Evolutionary conservation across 2,329 filamentous ascomycete species (phyloP).

Genomic region (Dryadomyces sulphureus): DNA sequence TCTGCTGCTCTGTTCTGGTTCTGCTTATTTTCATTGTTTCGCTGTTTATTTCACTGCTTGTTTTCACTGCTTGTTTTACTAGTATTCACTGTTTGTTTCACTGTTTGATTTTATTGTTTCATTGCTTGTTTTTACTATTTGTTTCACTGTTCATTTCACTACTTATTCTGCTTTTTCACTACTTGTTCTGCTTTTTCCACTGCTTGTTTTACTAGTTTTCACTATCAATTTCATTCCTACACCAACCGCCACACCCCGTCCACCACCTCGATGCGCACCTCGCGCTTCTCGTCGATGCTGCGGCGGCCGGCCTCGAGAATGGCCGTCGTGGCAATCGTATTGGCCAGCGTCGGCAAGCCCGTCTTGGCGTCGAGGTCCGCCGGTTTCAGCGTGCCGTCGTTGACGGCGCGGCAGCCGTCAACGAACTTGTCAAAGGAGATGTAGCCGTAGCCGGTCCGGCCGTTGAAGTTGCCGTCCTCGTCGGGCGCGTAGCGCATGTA

Average conservation of each 20-base stretch:
- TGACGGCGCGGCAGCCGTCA: constrained; percentile 67
- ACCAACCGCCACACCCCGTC: constrained; percentile 54
- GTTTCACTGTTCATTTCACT: not conserved
- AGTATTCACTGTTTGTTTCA: no score
- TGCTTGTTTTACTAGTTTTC: not conserved
- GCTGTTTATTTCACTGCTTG: no score
- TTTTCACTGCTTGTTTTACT: no score
- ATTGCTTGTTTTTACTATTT: no score
- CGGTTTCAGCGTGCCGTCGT: constrained; percentile 55
- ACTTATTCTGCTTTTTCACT: not conserved
- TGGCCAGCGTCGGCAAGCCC: constrained; percentile 69
- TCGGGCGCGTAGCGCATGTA: constrained; percentile 93
- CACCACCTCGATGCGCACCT: constrained; percentile 57
- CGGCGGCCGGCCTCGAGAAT: constrained; percentile 77
- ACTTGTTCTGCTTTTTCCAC: not conserved
- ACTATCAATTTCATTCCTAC: constrained; percentile 14
- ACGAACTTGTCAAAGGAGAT: constrained; percentile 94
- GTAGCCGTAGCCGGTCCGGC: constrained; percentile 86
- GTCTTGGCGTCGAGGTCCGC: constrained; percentile 68
- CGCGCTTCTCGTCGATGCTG: constrained; percentile 69
- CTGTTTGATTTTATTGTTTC: no score
- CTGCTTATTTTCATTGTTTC: no score
- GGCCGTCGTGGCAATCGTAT: constrained; percentile 82
- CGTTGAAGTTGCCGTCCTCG: constrained; percentile 86
- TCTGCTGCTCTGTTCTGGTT: no score